A percentile compares a stretch with the other conserved stretches of the same genome.
Evolutionary conservation across 352 stramenopile species (phyloP).

Genomic region (Globisporangium polare): DNA sequence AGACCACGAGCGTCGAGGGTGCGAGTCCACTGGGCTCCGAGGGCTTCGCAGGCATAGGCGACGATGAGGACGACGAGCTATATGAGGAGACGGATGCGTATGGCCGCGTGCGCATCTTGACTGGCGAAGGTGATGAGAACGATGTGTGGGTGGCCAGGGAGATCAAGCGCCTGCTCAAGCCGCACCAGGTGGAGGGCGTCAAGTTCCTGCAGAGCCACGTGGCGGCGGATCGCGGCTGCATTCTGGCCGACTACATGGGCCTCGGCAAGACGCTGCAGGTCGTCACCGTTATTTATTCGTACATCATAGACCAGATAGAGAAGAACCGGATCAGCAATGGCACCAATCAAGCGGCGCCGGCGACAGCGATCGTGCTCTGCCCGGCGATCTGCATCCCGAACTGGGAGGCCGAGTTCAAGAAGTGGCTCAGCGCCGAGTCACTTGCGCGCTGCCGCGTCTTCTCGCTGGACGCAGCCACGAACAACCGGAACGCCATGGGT

Average conservation of each 20-base stretch:
- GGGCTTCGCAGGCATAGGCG: constrained; percentile 3
- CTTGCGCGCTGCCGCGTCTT: constrained; percentile 53
- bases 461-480: constrained; percentile 48
- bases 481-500: constrained; percentile 45
- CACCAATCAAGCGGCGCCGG: not conserved
- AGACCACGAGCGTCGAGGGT: constrained; percentile 39
- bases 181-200: constrained; percentile 73
- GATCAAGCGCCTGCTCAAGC: constrained; percentile 72
- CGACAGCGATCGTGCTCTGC: constrained; percentile 90
- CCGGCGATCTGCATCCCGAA: constrained; percentile 96
- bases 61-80: constrained; percentile 16
- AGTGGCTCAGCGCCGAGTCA: constrained; percentile 87
- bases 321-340: constrained; percentile 10
- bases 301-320: constrained; percentile 51
- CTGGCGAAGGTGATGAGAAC: not conserved
- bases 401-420: constrained; percentile 96
- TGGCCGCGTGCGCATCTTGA: constrained; percentile 44
- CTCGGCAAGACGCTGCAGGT: constrained; percentile 89
- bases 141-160: constrained; percentile 69
- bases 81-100: constrained; percentile 43
- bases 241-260: constrained; percentile 89
- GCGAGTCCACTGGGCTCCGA: constrained; percentile 31
- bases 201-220: constrained; percentile 67
- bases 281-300: constrained; percentile 82
- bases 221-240: constrained; percentile 56